Base-by-base conservation (phyloP, 208 protist species). In the Acanthamoeba sp. region DNA sequence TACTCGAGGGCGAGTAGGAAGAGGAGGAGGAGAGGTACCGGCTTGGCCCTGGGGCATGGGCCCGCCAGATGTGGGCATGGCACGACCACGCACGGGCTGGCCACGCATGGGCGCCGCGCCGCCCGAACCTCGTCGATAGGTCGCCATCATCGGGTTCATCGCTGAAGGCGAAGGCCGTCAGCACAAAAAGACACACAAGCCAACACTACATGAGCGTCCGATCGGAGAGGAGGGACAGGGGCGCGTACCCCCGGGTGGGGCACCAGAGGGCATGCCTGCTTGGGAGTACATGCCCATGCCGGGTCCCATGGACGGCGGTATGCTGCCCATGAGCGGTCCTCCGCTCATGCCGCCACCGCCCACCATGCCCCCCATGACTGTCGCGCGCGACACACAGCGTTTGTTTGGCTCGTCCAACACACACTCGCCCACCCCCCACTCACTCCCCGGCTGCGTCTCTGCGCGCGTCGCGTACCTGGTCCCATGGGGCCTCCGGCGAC, bases 111-210 rank as follows among this genome's bases (percentile, higher is more conserved):
- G 45, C 32, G 40, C 45, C 2, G 76, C 76, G 20, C 27, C n/a
- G n/a, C 22, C 42, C 9, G 76, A 85, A 5, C 76, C 76, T 29
- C 76, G 76, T 4, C 76, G 34, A 42, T 85, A 85, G 5, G 76
- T 85, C n/a, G 76, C n/a, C 42, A 85, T 50, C 76, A 85, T 85
- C 45, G 76, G 45, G 45, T 85, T 85, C 42, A 85, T 85, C n/a
- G 29, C 45, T 50, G 45, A n/a, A n/a, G n/a, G n/a, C n/a, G n/a
- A n/a, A n/a, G n/a, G n/a, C n/a, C 45, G 45, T 22, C 50, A 57
- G 1, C 50, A 57, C 50, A 20, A 4, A 12, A 5, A 57, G 12
- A 20, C 16, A 57, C 16, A 24, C 50, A 57, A 1, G 42, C 42
- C 1, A 10, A 50, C 20, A 36, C 5, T 6, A 85, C 18, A 48